Conservation (phyloP, 805 yeast genomes). For the Metschnikowia hibisci region DNA sequence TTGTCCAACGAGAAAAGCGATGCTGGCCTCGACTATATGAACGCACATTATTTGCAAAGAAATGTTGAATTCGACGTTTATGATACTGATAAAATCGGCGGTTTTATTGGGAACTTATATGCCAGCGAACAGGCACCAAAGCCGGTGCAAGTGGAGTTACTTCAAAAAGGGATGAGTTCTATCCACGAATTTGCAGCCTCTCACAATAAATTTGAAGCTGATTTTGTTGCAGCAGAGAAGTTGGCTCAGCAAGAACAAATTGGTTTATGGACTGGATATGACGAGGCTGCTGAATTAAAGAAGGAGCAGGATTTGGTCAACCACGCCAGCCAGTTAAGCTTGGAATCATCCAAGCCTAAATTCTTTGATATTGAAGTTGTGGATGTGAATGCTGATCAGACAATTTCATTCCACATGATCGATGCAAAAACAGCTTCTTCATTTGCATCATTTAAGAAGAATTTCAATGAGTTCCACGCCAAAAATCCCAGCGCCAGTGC, state of each 20-base stretch:
- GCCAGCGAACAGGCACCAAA: conserved; percentile 41
- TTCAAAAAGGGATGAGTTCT: conserved; percentile 60
- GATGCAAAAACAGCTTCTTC: conserved; percentile 34
- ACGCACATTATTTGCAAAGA: conserved; percentile 60
- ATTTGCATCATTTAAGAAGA: conserved; percentile 43
- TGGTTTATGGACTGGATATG: conserved; percentile 69
- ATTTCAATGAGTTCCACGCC: conserved; percentile 43
- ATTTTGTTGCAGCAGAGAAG: conserved; percentile 58
- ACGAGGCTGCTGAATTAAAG: conserved; percentile 32
- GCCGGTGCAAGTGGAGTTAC: conserved; percentile 57
- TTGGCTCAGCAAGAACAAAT: conserved; percentile 49
- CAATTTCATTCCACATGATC: conserved; percentile 43
- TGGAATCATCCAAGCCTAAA: conserved; percentile 33
- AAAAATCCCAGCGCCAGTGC: conserved; percentile 35
- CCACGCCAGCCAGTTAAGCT: conserved; percentile 19
- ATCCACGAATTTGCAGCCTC: conserved; percentile 63
- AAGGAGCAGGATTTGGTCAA: conserved; percentile 25
- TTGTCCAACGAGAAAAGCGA: conserved; percentile 43
- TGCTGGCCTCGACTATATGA: conserved; percentile 52
- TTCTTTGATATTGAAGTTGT: conserved; percentile 53
- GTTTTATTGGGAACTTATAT: conserved; percentile 70
- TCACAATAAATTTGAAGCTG: conserved; percentile 51
- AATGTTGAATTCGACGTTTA: conserved; percentile 67
- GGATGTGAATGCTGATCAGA: conserved; percentile 36
- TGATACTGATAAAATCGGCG: conserved; percentile 73